Evolutionary conservation across 805 yeast genomes (phyloP).

Genomic region (Metschnikowia kofuensis): DNA sequence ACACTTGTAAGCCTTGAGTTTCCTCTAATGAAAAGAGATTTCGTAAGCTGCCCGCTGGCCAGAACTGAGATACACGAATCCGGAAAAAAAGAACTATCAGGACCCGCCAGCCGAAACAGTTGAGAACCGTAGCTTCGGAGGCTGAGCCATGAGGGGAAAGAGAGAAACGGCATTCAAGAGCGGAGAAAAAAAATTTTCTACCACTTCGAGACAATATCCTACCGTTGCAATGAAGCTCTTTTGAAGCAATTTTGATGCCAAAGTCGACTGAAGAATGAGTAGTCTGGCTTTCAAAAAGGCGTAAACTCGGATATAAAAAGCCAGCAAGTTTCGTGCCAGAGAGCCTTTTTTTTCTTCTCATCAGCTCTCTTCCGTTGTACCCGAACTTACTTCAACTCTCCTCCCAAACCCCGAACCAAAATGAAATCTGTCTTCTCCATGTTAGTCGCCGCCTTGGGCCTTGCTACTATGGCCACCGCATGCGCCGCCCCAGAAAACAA

Average conservation of each 20-base stretch:
- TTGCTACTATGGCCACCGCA: conserved; percentile 1
- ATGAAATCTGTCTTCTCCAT: neutral
- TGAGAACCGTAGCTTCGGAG: neutral
- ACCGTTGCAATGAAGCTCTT: too few relatives aligned
- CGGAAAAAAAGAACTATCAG: neutral
- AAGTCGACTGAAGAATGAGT: too few relatives aligned
- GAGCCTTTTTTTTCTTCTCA: neutral
- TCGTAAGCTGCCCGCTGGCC: neutral
- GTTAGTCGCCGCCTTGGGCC: neutral
- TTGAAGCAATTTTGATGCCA: too few relatives aligned
- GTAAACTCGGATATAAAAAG: neutral
- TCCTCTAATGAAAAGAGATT: neutral
- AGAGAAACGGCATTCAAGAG: neutral
- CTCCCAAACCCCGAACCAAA: neutral
- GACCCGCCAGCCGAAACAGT: neutral
- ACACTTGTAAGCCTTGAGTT: neutral
- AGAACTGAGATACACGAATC: neutral
- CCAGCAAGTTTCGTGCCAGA: neutral
- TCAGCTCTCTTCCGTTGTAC: neutral
- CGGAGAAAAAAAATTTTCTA: neutral
- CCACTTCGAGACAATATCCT: neutral
- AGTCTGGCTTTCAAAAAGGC: neutral
- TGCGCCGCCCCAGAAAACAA: conserved; percentile 1
- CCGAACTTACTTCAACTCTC: neutral
- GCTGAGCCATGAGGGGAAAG: neutral